Evolutionary conservation across 2,329 filamentous ascomycete species (phyloP).

Genomic region (Teratosphaeriaceae sp.): DNA sequence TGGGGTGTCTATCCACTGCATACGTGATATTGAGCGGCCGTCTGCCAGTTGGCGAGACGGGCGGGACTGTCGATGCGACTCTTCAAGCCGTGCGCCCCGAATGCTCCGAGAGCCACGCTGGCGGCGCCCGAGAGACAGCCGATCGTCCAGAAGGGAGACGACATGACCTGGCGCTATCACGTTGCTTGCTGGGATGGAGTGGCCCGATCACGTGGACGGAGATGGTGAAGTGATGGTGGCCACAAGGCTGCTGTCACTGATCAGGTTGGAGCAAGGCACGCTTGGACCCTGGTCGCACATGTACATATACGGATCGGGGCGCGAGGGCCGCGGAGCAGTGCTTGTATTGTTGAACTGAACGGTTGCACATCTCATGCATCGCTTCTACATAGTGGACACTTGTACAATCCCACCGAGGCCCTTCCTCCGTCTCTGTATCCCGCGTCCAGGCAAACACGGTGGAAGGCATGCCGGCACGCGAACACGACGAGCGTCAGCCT

Average conservation of each 20-base stretch:
- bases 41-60: slow-evolving; percentile 54
- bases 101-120: slow-evolving; percentile 57
- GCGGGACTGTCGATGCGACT: slow-evolving; percentile 52
- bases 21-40: slow-evolving; percentile 63
- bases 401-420: slow-evolving; percentile 19
- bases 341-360: background rate
- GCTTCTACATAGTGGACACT: slow-evolving; percentile 27
- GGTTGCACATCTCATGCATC: background rate
- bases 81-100: slow-evolving; percentile 63
- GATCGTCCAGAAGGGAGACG: slow-evolving; percentile 50
- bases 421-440: slow-evolving; percentile 16
- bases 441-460: slow-evolving; percentile 59
- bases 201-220: background rate
- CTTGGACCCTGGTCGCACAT: too few relatives aligned
- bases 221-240: background rate
- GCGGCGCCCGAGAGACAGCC: slow-evolving; percentile 57
- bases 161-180: too few relatives aligned
- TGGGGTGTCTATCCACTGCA: too few relatives aligned
- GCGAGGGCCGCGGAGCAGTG: background rate
- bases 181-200: too few relatives aligned
- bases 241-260: too few relatives aligned
- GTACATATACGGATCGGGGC: too few relatives aligned
- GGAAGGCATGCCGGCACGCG: slow-evolving; percentile 65
- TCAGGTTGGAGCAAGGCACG: too few relatives aligned
- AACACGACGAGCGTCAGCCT: slow-evolving; percentile 53